Evolutionary conservation across 225 moss, liverwort and hornwort genomes (phyloP).

Genomic region (Pseudisothecium myosuroides): DNA sequence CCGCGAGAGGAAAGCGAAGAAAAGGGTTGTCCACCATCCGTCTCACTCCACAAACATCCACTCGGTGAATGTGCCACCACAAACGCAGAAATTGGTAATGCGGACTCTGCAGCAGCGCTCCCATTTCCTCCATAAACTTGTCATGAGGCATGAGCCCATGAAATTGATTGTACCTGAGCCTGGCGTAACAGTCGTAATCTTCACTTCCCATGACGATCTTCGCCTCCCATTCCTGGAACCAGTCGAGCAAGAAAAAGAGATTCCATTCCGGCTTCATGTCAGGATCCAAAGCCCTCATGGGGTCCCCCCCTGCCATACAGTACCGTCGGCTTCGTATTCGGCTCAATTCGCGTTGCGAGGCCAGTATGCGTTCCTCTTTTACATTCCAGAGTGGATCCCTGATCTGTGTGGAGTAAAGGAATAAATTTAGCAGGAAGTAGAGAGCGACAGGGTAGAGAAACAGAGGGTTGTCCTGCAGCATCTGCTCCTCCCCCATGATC

Average conservation of each 20-base stretch:
- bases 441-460: neutral
- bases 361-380: neutral
- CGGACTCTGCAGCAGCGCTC: neutral
- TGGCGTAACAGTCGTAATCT: neutral
- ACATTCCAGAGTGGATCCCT: neutral
- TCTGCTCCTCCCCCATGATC: neutral
- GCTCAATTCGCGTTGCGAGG: neutral
- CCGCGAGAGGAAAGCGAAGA: neutral
- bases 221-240: neutral
- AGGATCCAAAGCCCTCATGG: neutral
- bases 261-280: neutral
- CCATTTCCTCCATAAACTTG: neutral
- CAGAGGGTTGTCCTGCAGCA: neutral
- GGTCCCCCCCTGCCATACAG: neutral
- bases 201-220: neutral
- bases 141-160: neutral
- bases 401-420: neutral
- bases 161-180: neutral
- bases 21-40: neutral
- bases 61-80: neutral
- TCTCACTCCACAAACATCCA: neutral
- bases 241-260: neutral
- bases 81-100: neutral
- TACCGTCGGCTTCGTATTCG: neutral
- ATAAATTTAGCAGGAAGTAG: neutral